A percentile compares a stretch with the other conserved stretches of the same genome.
Conservation (phyloP, 768 basidiomycete genomes). For the Phanerochaete sordida region DNA sequence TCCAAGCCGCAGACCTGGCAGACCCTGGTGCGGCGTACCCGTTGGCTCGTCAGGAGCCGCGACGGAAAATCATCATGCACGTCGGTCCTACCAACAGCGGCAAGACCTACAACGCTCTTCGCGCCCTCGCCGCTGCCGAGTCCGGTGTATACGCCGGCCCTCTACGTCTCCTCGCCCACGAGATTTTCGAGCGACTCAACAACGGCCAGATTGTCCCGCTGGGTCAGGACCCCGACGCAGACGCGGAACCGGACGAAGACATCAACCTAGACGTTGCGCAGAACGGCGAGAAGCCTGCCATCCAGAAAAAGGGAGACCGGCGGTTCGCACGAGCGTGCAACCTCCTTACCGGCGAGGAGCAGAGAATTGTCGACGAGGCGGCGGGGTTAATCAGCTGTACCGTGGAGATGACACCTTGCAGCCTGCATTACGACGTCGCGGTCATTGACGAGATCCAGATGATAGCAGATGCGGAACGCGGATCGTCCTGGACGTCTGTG, state of each 20-base stretch:
- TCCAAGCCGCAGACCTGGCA: conserved; percentile 37
- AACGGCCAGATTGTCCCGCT: conserved; percentile 81
- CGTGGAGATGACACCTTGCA: conserved; percentile 79
- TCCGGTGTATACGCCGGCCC: conserved; percentile 89
- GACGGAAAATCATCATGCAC: conserved; percentile 85
- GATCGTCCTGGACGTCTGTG: conserved; percentile 78
- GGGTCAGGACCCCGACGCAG: conserved; percentile 45
- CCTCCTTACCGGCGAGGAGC: conserved; percentile 90
- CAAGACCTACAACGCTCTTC: conserved; percentile 91
- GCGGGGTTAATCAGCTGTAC: conserved; percentile 76
- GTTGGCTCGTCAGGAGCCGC: conserved; percentile 50
- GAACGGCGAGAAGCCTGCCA: conserved; percentile 10
- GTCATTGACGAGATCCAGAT: conserved; percentile 98
- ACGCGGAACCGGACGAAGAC: conserved; percentile 34
- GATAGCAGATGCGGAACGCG: conserved; percentile 77
- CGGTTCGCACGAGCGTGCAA: conserved; percentile 67
- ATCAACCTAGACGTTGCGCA: conserved; percentile 30
- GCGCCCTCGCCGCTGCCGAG: conserved; percentile 74
- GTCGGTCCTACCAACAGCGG: conserved; percentile 98
- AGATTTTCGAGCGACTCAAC: conserved; percentile 91
- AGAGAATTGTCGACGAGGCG: conserved; percentile 56
- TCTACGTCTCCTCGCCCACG: conserved; percentile 88
- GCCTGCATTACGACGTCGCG: conserved; percentile 60
- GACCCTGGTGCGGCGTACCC: conserved; percentile 48
- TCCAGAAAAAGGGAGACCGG: conserved; percentile 36